These are phyloP conservation scores for Brassica nigra DNA, from an alignment of 345 rosid species.

Conservation along the genomic window DNA sequence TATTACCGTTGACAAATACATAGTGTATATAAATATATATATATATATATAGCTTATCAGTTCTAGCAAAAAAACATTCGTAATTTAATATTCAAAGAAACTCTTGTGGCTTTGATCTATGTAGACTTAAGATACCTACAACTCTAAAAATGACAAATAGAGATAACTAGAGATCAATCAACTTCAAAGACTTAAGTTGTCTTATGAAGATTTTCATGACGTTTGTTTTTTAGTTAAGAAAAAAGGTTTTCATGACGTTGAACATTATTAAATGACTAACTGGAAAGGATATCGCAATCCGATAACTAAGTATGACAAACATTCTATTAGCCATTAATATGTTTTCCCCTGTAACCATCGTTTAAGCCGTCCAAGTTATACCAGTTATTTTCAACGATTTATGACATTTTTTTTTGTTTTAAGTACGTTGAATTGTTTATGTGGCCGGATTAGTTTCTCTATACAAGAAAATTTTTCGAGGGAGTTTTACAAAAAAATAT, in stretches of 20 bases:
- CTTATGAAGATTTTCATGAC: neutral
- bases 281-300: neutral
- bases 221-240: too few species aligned
- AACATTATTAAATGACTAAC: neutral
- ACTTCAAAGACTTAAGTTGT: neutral
- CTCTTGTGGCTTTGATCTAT: neutral
- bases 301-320: neutral
- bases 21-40: neutral
- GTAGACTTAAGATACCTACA: neutral
- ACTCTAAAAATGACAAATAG: neutral
- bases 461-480: neutral
- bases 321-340: neutral
- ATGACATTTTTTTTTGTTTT: neutral
- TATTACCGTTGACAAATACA: conserved; percentile 12
- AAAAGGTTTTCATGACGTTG: neutral
- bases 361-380: neutral
- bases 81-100: neutral
- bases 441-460: neutral
- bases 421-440: neutral
- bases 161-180: neutral
- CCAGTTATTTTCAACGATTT: neutral
- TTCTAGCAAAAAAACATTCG: neutral
- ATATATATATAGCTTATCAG: too few species aligned
- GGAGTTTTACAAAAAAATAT: too few species aligned
- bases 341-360: neutral